phyloP scores from a whole-genome alignment of 352 stramenopile genomes.

The Blastocystis sp. region DNA sequence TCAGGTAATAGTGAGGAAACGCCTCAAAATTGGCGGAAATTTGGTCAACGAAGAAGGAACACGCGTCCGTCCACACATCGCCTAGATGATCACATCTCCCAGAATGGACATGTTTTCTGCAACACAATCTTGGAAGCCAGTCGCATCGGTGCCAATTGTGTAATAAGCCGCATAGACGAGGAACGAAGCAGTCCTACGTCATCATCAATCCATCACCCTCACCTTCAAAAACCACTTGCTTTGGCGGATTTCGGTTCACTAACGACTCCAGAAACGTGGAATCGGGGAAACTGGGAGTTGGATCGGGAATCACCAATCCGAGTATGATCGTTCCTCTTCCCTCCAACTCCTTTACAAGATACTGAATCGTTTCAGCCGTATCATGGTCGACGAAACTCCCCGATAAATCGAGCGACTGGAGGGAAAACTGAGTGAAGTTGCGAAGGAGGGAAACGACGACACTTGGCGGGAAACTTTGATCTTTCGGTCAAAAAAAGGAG shows the following conservation, averaged over 20 bases:
- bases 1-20: constrained; percentile 24
- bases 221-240: too few relatives aligned
- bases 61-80: not conserved
- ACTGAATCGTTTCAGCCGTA: not conserved
- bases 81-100: not conserved
- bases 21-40: not conserved
- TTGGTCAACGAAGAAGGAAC: not conserved
- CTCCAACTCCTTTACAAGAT: not conserved
- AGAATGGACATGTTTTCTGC: not conserved
- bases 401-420: too few relatives aligned
- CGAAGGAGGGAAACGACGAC: too few relatives aligned
- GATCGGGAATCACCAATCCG: too few relatives aligned
- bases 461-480: too few relatives aligned
- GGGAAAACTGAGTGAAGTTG: too few relatives aligned
- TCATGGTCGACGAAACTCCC: constrained; percentile 1
- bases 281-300: too few relatives aligned
- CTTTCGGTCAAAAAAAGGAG: too few relatives aligned
- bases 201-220: too few relatives aligned
- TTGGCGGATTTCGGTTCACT: too few relatives aligned
- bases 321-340: not conserved
- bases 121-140: not conserved
- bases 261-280: too few relatives aligned
- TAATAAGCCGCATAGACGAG: not conserved
- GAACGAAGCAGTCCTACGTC: not conserved
- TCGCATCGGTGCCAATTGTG: not conserved